Base-by-base conservation (phyloP, 768 basidiomycete species). In the Boletus edulis region DNA sequence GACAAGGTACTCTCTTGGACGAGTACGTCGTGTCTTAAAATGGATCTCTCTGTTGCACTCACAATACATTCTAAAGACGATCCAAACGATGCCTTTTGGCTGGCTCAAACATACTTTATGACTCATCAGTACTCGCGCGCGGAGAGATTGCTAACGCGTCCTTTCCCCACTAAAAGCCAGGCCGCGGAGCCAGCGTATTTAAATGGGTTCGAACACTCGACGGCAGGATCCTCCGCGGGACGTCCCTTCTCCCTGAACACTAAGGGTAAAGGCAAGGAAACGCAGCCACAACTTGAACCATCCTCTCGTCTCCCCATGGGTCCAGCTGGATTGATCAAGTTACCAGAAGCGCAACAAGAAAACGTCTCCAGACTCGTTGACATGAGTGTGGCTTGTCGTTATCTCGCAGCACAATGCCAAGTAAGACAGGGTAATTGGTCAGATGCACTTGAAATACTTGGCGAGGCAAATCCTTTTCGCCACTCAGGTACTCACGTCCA, bases 31-130 rank as follows among this genome's bases (percentile, higher is more conserved):
- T 67, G 71, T 57, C 52, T 49, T 55, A 39, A 40, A 38, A 31
- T 27, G 24, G 14, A 34, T 24, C 46, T 53, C 43, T 35, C n/a
- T 17, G 22, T 43, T 32, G 52, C 54, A 53, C 57, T 51, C 40
- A 58, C 31, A 14, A 17, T 35, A 4, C 37, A 27, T 22, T 46
- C 27, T 44, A 27, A 63, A 96, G 96, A 87, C 58, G 93, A 98
- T 65, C 88, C 94, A 31, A 97, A 98, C 68, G 97, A 99, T 72
- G 97, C 94, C 13, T 98, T 99, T 73, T 99, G 97, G 97, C 83
- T 99, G 20, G 95, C 97, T 3, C 97, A 99, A 70, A 93, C 91
- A 0, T 94, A 94, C 72, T 99, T 98, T 70, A 89, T 95, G 78
- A 94, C 89, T 3, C 87, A 95, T 63, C 92, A 97, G 57, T 98